Evolutionary conservation across 2,329 filamentous ascomycete genomes (phyloP), one percentile per base, ranked within the genome.

Genomic region (Fusarium fracticaudum): DNA sequence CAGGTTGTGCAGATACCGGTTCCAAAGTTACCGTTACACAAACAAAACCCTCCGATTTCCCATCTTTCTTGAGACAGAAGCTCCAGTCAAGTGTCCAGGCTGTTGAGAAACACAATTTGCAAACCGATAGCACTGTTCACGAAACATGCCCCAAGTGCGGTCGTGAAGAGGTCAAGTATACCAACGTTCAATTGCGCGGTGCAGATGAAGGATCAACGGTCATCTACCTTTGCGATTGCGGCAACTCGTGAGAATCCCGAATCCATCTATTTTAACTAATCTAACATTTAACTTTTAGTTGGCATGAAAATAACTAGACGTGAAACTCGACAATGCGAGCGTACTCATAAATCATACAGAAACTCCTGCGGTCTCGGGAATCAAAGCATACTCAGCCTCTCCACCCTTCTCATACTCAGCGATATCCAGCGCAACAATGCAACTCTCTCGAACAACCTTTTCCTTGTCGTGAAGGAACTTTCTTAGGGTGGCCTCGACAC

Each of bases 371-470:
- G 83, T 83, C 77, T 93, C 90, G 7, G 95, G 96, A 76, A 98
- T 92, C 79, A 98, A 88, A 53, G 96, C 96, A 86, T 99, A 99
- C 81, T 99, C 95, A 38, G 91, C 86, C 83, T 98, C 91, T 47
- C 94, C 93, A 76, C 91, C 93, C 86, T 93, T 94, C 87, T 99
- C 96, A 80, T 94, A 98, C 80, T 98, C 96, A 17, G 95, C 96
- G 94, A 99, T 99, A 83, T 99, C 96, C 75, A 99, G 87, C 50
- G 96, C 96, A 64, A 99, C 96, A 77, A 98, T 91, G 44, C 98
- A 92, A 83, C 96, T 98, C 81, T 99, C 96, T 68, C 95, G 91
- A 47, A 99, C 96, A 11, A 99, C 95, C 82, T 94, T 91, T 83
- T 98, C 96, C 70, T 94, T 91, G 82, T 99, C 97, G 73, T 98